Evolutionary conservation across 164 flowering plant genomes (phyloP).

Genomic region (Nelumbo lutea): DNA sequence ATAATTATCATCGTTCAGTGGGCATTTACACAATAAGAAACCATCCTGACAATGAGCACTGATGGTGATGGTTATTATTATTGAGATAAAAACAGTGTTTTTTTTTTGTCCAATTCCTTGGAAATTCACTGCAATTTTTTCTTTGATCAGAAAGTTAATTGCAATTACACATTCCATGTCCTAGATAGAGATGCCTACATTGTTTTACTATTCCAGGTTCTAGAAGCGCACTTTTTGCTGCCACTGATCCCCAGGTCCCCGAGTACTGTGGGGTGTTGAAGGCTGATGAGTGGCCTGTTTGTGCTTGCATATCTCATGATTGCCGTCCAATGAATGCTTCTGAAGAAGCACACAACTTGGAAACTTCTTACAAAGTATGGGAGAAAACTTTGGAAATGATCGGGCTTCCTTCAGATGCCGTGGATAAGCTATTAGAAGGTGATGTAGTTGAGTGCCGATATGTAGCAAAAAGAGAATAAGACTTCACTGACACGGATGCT

Average conservation of each 20-base stretch:
- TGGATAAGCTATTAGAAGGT: constrained; percentile 80
- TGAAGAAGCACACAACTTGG: constrained; percentile 82
- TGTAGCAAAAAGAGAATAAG: constrained; percentile 27
- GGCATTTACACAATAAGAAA: too few species aligned
- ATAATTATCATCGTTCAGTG: too few species aligned
- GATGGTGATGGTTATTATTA: too few species aligned
- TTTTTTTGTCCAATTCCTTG: too few species aligned
- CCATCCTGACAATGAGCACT: too few species aligned
- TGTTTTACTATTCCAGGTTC: constrained; percentile 49
- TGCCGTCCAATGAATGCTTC: constrained; percentile 92
- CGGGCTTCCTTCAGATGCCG: constrained; percentile 84
- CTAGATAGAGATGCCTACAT: not conserved
- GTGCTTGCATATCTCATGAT: constrained; percentile 78
- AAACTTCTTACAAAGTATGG: constrained; percentile 71
- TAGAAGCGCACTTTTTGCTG: constrained; percentile 88
- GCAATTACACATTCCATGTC: not conserved
- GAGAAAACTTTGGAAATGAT: constrained; percentile 85
- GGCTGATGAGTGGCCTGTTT: constrained; percentile 90
- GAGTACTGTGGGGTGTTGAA: constrained; percentile 78
- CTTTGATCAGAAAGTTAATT: not conserved
- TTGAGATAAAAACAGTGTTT: too few species aligned
- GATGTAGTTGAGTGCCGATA: constrained; percentile 62
- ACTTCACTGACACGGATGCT: not conserved
- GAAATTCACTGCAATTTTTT: not conserved
- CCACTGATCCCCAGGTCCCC: constrained; percentile 87